Percentiles rank a stretch among this genome's conserved stretches.
These are phyloP conservation scores for Penicillium salamii DNA, from an alignment of 495 filamentous ascomycete species.

Conservation along the genomic window DNA sequence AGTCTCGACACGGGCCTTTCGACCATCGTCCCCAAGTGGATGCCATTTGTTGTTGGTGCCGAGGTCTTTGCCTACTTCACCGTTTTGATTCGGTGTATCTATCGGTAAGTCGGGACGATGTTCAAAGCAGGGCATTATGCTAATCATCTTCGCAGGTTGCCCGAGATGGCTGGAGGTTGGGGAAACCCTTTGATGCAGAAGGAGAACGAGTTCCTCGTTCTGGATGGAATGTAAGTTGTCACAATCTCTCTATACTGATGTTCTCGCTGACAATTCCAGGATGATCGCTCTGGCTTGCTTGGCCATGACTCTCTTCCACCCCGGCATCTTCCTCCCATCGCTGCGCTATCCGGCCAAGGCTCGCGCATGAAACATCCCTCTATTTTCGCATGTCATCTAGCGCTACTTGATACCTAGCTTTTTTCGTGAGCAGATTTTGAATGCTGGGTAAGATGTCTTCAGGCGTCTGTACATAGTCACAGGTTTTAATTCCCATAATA, in stretches of 20 bases:
- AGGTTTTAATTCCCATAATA: too few relatives aligned
- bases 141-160: conserved; percentile 38
- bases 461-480: too few relatives aligned
- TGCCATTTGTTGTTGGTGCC: conserved; percentile 50
- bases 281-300: conserved; percentile 50
- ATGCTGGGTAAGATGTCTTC: not conserved
- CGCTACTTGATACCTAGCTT: not conserved
- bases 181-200: conserved; percentile 63
- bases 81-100: conserved; percentile 65
- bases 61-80: conserved; percentile 56
- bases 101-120: conserved; percentile 44
- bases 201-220: conserved; percentile 57
- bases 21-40: conserved; percentile 31
- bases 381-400: not conserved
- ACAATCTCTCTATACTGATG: not conserved
- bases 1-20: conserved; percentile 12
- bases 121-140: not conserved
- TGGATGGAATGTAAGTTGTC: conserved; percentile 52
- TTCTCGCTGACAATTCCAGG: conserved; percentile 16
- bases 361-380: conserved; percentile 6
- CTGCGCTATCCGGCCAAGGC: conserved; percentile 35
- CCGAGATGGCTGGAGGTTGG: conserved; percentile 66
- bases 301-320: conserved; percentile 48
- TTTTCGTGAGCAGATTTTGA: not conserved
- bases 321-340: conserved; percentile 45